Evolutionary conservation across 2,329 filamentous ascomycete species (phyloP), one percentile per base, ranked within the genome.

Genomic region (Xylariales sp.): DNA sequence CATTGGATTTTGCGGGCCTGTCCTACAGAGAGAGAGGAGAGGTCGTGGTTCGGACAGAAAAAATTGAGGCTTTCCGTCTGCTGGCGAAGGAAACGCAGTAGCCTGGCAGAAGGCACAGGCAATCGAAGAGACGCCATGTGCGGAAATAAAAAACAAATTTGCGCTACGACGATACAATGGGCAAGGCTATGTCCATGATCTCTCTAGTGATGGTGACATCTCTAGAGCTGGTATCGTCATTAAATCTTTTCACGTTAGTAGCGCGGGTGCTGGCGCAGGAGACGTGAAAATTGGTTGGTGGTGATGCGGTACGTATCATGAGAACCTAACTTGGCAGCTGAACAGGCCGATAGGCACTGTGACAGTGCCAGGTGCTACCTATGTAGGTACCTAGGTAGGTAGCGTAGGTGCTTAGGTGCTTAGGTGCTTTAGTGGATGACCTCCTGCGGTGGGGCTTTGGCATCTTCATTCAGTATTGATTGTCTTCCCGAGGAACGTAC

Each of bases 51-150:
- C 62, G 81, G 77, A 62, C 77, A 81, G 78, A 86, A 84, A 74
- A 87, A 86, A 69, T 81, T 83, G 53, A 86, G 76, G 62, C 83
- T 83, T 73, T 91, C 86, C 71, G 91, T 89, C 78, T 94, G 92
- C 62, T 84, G 87, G 72, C 89, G 89, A 70, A 96, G 84, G 78
- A 93, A 95, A 72, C 89, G 89, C 70, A 96, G 83, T 23, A 95
- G 86, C 66, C 79, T 82, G 71, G 80, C 80, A 59, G 86, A 89
- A 32, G 87, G 87, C 59, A 84, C 85, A 56, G 83, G 81, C 48
- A 77, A 72, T 70, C 78, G 80, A 74, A 83, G 73, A 68, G 80
- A 79, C 71, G 81, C 81, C 83, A 87, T 87, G 69, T 75, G 80
- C 12, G 23, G 54, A 10, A 60, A 54, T 41, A 46, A 34, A 55